Evolutionary conservation across 2,329 filamentous ascomycete genomes (phyloP), one percentile per base, ranked within the genome.

Genomic region (Pseudonectria buxi): DNA sequence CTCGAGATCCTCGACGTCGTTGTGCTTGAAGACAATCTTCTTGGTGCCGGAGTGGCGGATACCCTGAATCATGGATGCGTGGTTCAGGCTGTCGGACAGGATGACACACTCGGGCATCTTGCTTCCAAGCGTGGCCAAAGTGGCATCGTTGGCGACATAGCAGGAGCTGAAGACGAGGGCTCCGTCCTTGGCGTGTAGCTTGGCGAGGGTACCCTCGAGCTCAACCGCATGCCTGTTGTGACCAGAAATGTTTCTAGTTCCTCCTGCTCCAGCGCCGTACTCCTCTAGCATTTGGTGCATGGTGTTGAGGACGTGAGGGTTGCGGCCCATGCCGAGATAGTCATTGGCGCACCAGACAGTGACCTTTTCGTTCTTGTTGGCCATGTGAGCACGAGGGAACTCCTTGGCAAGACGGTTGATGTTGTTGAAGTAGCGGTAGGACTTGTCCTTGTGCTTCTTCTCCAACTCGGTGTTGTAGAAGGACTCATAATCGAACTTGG

Each of bases 341-440:
- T 98, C 92, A 57, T 98, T 98, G 58, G 90, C 94, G 72, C 92
- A 98, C 92, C 92, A 98, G 15, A 98, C 92, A 2, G 90, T 95
- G 39, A 98, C 92, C 35, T 79, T 79, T 48, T 95, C 87, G 40
- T 90, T 81, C 56, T 78, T 76, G 39, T 74, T 79, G 12, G 85
- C 76, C 74, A 94, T 94, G 63, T 98, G 92, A 30, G 92, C 92
- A 46, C 85, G 86, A 22, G 92, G 92, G 45, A 98, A 98, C 47
- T 96, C 87, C 67, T 92, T 86, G 48, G 92, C 92, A 42, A 98
- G 74, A 25, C 92, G 88, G 59, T 98, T 98, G 78, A 98, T 98
- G 72, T 98, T 98, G 75, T 98, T 98, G 73, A 98, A 98, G 71
- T 96, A 96, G 57, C 92, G 86, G 71, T 98, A 98, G 34, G 89